phyloP scores from a whole-genome alignment of 345 rosid species.

The Garcia nutans region DNA sequence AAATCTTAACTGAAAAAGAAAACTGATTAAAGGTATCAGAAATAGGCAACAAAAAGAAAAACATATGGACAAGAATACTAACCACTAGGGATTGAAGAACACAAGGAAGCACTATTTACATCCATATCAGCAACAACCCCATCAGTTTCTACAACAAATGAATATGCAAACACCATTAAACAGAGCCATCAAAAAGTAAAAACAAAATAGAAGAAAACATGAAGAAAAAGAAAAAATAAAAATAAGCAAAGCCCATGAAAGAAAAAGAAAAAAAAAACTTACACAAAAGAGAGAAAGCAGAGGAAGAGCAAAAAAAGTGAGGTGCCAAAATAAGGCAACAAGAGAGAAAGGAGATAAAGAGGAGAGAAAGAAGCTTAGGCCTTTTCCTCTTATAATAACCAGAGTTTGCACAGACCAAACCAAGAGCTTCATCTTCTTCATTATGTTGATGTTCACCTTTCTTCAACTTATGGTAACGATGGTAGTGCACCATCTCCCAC shows the following conservation, averaged over 20 bases:
- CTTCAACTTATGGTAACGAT: constrained; percentile 45
- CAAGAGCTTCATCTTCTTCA: constrained; percentile 41
- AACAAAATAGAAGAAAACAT: neutral
- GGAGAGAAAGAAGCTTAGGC: constrained; percentile 54
- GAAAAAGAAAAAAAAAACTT: constrained; percentile 21
- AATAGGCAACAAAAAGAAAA: neutral
- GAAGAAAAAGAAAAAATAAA: neutral
- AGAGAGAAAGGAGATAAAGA: constrained; percentile 64
- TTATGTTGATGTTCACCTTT: constrained; percentile 44
- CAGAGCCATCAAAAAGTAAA: constrained; percentile 6
- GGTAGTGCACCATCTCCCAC: constrained; percentile 40
- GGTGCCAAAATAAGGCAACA: constrained; percentile 57
- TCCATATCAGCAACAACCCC: constrained; percentile 27
- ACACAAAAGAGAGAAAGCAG: constrained; percentile 54
- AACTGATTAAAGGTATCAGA: neutral
- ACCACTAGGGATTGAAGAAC: constrained; percentile 66
- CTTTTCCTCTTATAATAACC: constrained; percentile 47
- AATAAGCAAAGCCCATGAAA: constrained; percentile 6
- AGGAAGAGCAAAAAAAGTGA: constrained; percentile 47
- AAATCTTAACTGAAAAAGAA: neutral
- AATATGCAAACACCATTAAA: constrained; percentile 45
- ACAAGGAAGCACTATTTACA: constrained; percentile 36
- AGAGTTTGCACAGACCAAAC: constrained; percentile 30
- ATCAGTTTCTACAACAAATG: constrained; percentile 47
- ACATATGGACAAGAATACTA: constrained; percentile 11